Base-by-base conservation (phyloP, 1,284 basidiomycete species). In the Austroboletus rostrupii region DNA sequence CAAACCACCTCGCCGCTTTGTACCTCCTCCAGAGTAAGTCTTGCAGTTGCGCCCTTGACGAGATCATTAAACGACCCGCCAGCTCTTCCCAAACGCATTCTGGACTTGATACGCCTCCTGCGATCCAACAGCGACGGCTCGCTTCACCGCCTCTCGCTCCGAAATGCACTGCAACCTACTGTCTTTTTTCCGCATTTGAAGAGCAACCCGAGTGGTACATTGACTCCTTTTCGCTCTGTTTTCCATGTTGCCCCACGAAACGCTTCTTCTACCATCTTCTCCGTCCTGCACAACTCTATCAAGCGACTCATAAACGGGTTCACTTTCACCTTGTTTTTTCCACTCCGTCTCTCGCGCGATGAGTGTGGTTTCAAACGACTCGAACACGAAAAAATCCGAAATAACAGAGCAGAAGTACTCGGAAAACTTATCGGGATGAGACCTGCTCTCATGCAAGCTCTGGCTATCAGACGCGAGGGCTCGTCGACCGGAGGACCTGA, bases 1-100 rank as follows among this genome's bases (percentile, higher is more conserved):
- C 86, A 1, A 62, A 67, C 35, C 54, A 62, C 43, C 76, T 70
- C 32, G 69, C 80, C 9, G 72, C 73, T 12, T 72, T 75, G 62
- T 86, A 85, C 62, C 69, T 89, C 26, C 53, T 89, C 5, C 83
- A 87, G 71, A 87, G 87, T 89, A 59, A 44, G 61, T 28, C 23
- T 12, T 20, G 4, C 42, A 13, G 1, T 23, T 11, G 5, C 53
- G 76, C 70, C 38, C 37, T 29, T 5, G 40, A 17, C 7, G 3
- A 19, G 36, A 41, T 48, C 43, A 39, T 48, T 57, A 50, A 55
- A 29, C 29, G 33, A 17, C 45, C 23, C 54, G 12, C 53, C 36
- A 88, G 85, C 85, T 9, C 64, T 83, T 32, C 86, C 86, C 9
- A 52, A 65, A 19, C 79, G 86, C 4, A 43, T 85, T n/a, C 45